Base-by-base conservation (phyloP, 768 basidiomycete species). In the Crucibulum laeve region DNA sequence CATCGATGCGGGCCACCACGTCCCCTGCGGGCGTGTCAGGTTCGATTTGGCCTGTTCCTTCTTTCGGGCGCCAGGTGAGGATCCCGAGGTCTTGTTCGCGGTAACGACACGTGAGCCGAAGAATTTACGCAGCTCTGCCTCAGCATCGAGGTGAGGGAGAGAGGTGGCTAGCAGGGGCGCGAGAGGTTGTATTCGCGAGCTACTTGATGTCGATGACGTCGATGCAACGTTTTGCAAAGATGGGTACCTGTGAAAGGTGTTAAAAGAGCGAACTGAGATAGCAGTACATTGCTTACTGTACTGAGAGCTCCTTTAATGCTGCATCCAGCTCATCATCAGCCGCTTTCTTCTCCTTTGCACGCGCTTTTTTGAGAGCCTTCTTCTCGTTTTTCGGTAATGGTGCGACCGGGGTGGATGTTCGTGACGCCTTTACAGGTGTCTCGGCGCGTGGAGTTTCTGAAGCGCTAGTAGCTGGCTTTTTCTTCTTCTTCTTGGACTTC, bases 121-220 rank as follows among this genome's bases (percentile, higher is more conserved):
- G 73, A 97, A 95, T 50, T 82, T 85, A 43, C 87, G 82, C 65
- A 98, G 78, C 58, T 99, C 96, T 0, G 86, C 85, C 46, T 95
- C 92, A 8, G 83, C 73, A 49, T 98, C 92, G 13, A 99, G 79
- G 53, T 91, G 75, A 30, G 84, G 69, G 1, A 84, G 70, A 0
- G 89, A 91, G n/a, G 95, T 83, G 0, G 87, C 69, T 15, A 95
- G 72, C 1, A 96, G 77, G 37, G 75, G 60, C 8, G 75, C 60
- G 42, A 80, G 57, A 17, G 67, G 60, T 25, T 63, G 60, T n/a
- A n/a, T n/a, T n/a, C n/a, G n/a, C n/a, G n/a, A n/a, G 30, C 60
- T 57, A 48, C 50, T 46, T 50, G 55, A 17, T n/a, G 61, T 54
- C 50, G 55, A 15, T 14, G 61, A 54, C 3, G 59, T 45, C 28